Base-by-base conservation (phyloP, 129 eudicot species). In the Oenanthe sinensis region DNA sequence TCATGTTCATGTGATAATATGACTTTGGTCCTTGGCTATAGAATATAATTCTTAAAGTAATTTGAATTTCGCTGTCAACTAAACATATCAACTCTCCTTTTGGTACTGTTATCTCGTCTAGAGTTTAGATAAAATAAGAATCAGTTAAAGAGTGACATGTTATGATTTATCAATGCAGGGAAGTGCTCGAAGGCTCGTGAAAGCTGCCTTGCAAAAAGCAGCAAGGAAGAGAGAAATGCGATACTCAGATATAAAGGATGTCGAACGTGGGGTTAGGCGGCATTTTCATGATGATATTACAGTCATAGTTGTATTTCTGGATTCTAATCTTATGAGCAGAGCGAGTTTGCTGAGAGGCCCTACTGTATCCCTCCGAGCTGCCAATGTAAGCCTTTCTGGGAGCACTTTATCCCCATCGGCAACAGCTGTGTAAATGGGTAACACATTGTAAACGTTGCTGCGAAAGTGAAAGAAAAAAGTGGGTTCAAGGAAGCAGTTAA, bases 251-350 rank as follows among this genome's bases (percentile, higher is more conserved):
- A 77, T 93, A 86, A 93, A 93, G 86, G 89, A 88, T 79, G 89
- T 93, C 4, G 98, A 88, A 72, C 91, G 98, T 52, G 98, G 98
- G 73, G 90, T 93, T 40, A 89, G 98, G 43, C 88, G 98, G 62
- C 98, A 93, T 87, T 93, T 93, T 83, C 98, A 93, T 47, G 98
- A 93, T 60, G 98, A 93, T 83, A 93, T 93, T 30, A 87, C 97
- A 4, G 98, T 91, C 9, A 75, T 93, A 71, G 93, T 93, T 60
- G 76, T 93, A 24, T 93, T 89, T 86, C 91, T 93, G 24, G 98
- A 93, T 84, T 84, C 90, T 52, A 86, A 89, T 82, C 90, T 91
- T 48, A 88, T 89, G 79, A 89, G 91, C 76, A 86, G 88, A 83
- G 97, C 87, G n/a, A 89, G 91, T 82, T 82, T 91, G 16, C 75